Percentiles rank a stretch among this genome's conserved stretches.
Evolutionary conservation across 106 monocot genomes (phyloP).

Genomic region (Amphibolis antarctica): DNA sequence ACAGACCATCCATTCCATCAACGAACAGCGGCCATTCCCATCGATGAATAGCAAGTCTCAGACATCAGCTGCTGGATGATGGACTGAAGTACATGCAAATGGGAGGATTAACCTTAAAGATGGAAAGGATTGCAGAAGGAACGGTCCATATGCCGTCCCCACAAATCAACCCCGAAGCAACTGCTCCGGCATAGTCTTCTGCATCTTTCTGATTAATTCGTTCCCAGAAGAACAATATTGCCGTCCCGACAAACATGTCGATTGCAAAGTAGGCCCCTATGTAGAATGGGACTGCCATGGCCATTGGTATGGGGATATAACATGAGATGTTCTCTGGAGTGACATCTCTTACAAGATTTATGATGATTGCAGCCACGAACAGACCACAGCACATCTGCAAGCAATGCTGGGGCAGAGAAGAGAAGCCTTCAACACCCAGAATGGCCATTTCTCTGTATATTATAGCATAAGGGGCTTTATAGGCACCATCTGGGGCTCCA

Average conservation of each 20-base stretch:
- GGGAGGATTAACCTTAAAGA: conserved; percentile 62
- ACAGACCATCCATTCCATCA: no score
- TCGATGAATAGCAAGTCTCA: no score
- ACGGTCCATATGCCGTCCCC: conserved; percentile 96
- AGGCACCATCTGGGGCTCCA: conserved; percentile 49
- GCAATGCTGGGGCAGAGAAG: conserved; percentile 62
- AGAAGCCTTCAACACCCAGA: conserved; percentile 73
- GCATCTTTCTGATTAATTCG: conserved; percentile 42
- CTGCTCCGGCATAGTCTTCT: conserved; percentile 60
- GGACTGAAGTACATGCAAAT: conserved; percentile 82
- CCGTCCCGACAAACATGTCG: conserved; percentile 81
- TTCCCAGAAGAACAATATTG: conserved; percentile 77
- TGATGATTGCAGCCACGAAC: conserved; percentile 32
- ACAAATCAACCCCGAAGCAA: conserved; percentile 88
- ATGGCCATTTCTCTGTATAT: conserved; percentile 84
- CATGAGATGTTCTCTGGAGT: conserved; percentile 30
- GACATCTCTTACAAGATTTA: conserved; percentile 49
- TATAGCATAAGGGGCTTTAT: conserved; percentile 82
- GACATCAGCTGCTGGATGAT: conserved; percentile 25
- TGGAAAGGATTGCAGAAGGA: conserved; percentile 68
- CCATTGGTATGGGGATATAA: conserved; percentile 81
- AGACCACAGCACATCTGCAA: conserved; percentile 55
- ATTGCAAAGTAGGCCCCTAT: conserved; percentile 86
- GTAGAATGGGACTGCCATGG: conserved; percentile 82
- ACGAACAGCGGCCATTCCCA: no score